Evolutionary conservation across 306 rosid genomes (phyloP), one percentile per base, ranked within the genome.

Genomic region (Urtica urens): DNA sequence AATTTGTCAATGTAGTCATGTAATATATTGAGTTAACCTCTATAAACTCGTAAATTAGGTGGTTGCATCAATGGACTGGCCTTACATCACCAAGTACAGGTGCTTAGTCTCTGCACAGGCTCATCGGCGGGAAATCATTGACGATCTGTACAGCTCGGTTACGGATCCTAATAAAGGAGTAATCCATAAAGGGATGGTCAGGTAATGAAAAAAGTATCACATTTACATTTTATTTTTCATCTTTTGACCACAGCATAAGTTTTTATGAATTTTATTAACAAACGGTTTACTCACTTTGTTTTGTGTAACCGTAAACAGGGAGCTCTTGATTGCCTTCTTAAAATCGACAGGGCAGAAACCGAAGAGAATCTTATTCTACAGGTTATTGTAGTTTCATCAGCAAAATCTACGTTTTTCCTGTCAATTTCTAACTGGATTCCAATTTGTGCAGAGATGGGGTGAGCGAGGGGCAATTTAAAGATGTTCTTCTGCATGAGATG

Each of bases 51-150:
- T 17, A 8, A 22, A 23, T 17, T 53, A 83, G 97, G 97, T 90
- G 0, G 99, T 90, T 34, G 99, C 85, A 3, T 90, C 95, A 1
- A 79, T 79, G 85, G 99, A 90, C 60, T 90, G 99, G 99, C 99
- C 99, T 0, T 60, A 58, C 27, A 57, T 82, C 1, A 72, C 85
- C 0, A 82, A 55, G 51, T 90, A 90, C 29, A 65, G 73, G 25
- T 95, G 81, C 20, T 5, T 85, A n/a, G 62, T 79, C 14, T 82
- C 99, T 28, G 78, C 93, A 0, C 99, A 90, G 40, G 0, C 2
- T 2, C 94, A 73, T 13, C 70, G 87, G 0, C 63, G 73, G 19
- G 99, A 90, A 60, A 79, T 85, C 0, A 90, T 90, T 1, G 72
- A 69, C 13, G 99, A 90, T 66, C 82, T 90, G 3, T 75, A 66